These are phyloP conservation scores for Fusarium sp. DNA, from an alignment of 2,329 filamentous ascomycete genomes.

Conservation along the genomic window DNA sequence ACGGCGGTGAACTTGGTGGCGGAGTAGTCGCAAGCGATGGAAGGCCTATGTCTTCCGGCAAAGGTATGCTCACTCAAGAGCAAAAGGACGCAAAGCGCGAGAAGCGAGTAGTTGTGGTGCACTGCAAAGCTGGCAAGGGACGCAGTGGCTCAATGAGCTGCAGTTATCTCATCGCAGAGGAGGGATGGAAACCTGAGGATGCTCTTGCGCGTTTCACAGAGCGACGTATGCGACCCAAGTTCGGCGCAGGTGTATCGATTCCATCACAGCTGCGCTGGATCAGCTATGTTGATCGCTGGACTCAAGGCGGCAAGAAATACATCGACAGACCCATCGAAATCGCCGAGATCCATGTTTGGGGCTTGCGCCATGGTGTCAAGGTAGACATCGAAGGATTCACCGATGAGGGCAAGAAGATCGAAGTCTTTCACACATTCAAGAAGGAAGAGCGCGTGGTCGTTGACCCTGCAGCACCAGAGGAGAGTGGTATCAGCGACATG, in stretches of 20 bases:
- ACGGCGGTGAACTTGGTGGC: constrained; percentile 58
- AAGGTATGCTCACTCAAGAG: constrained; percentile 32
- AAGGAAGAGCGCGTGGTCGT: constrained; percentile 77
- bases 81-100: constrained; percentile 51
- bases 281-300: constrained; percentile 89
- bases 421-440: constrained; percentile 82
- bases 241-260: constrained; percentile 91
- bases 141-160: constrained; percentile 89
- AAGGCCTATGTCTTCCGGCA: constrained; percentile 23
- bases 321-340: constrained; percentile 86
- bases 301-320: constrained; percentile 78
- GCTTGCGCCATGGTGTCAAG: constrained; percentile 86
- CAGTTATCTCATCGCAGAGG: constrained; percentile 89
- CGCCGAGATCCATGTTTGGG: constrained; percentile 90
- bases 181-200: constrained; percentile 68
- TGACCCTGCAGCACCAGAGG: constrained; percentile 64
- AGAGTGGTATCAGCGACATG: constrained; percentile 61
- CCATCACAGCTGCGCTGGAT: constrained; percentile 92
- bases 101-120: constrained; percentile 83
- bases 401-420: constrained; percentile 90
- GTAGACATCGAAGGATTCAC: constrained; percentile 85
- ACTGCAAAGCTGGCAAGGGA: constrained; percentile 98
- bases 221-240: constrained; percentile 86
- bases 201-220: constrained; percentile 74
- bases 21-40: constrained; percentile 27